Percentiles rank a stretch among this genome's conserved stretches.
Evolutionary conservation across 306 rosid genomes (phyloP).

Genomic region (Vigna mungo): DNA sequence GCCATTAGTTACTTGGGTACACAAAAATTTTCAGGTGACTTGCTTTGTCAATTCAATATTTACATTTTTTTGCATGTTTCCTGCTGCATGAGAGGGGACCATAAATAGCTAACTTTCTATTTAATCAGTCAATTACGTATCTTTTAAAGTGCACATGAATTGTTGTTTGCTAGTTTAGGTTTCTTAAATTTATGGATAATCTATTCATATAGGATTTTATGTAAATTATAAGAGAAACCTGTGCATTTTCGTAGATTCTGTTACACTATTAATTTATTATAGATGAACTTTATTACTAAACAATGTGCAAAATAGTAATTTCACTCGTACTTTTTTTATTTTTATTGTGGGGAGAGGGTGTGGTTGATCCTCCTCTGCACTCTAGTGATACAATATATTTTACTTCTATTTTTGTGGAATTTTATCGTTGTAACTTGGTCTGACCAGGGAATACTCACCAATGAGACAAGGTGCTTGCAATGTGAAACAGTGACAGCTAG

Average conservation of each 20-base stretch:
- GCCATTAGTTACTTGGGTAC: slow-evolving; percentile 98
- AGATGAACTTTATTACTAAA: slow-evolving; percentile 16
- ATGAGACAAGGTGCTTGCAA: slow-evolving; percentile 96
- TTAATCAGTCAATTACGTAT: slow-evolving; percentile 15
- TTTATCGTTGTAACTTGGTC: slow-evolving; percentile 50
- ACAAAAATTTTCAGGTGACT: slow-evolving; percentile 97
- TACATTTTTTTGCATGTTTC: slow-evolving; percentile 19
- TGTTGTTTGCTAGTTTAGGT: slow-evolving; percentile 17
- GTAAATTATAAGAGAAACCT: slow-evolving; percentile 27
- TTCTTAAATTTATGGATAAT: slow-evolving; percentile 38
- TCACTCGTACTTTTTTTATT: not conserved
- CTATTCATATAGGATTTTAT: slow-evolving; percentile 34
- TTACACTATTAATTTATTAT: not conserved
- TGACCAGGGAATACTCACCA: slow-evolving; percentile 96
- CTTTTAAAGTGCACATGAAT: slow-evolving; percentile 20
- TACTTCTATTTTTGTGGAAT: slow-evolving; percentile 39
- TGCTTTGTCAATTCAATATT: slow-evolving; percentile 40
- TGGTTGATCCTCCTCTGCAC: not conserved
- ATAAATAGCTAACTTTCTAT: slow-evolving; percentile 18
- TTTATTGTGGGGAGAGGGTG: slow-evolving; percentile 11
- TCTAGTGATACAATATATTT: slow-evolving; percentile 10
- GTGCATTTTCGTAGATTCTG: slow-evolving; percentile 26
- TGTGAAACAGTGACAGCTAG: slow-evolving; percentile 99
- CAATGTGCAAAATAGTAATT: slow-evolving; percentile 22
- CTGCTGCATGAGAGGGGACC: slow-evolving; percentile 36